Base-by-base conservation (phyloP, 371 early-diverging fungal genomes). In the Rhizopus stolonifer region DNA sequence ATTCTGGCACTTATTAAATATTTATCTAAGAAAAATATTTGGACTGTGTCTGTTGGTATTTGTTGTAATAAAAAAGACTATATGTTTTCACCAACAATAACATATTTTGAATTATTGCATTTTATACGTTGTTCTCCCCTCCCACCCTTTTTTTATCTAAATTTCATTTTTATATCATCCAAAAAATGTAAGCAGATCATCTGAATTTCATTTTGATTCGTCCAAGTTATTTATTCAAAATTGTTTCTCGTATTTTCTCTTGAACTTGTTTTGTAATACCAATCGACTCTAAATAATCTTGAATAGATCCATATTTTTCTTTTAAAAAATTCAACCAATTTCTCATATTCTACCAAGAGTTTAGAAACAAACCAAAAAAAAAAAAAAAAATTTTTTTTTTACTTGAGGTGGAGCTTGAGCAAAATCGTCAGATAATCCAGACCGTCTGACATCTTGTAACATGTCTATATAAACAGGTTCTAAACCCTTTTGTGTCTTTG, bases 401-500 rank as follows among this genome's bases (percentile, higher is more conserved):
- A 71, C 85, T 60, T 78, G 60, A 2, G 79, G 70, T 6, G 81
- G 79, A 17, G 84, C 69, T 50, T 83, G 73, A 24, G 77, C 79
- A 63, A 85, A 85, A 14, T 72, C 66, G 18, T 74, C 68, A 6
- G 80, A 70, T 29, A 85, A 58, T 0, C 85, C 85, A 22, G 73
- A 67, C 6, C 60, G 58, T 45, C 75, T 59, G 49, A 83, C 74
- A 34, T 82, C 81, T 33, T 65, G 49, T 40, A 81, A 22, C 74
- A 84, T 77, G 31, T 62, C 69, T 11, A 62, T 49, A 31, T 74
- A 65, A 17, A 81, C 69, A 10, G 77, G 74, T 9, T 46, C 70
- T 39, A 85, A 56, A 10, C 70, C 79, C 34, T 64, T 55, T 49
- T 81, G 77, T 4, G 86, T 79, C 38, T 62, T 72, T 15, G 81